phyloP scores from a whole-genome alignment of 1,139 yeast species.

The Blastobotrys raffinosifermentans region DNA sequence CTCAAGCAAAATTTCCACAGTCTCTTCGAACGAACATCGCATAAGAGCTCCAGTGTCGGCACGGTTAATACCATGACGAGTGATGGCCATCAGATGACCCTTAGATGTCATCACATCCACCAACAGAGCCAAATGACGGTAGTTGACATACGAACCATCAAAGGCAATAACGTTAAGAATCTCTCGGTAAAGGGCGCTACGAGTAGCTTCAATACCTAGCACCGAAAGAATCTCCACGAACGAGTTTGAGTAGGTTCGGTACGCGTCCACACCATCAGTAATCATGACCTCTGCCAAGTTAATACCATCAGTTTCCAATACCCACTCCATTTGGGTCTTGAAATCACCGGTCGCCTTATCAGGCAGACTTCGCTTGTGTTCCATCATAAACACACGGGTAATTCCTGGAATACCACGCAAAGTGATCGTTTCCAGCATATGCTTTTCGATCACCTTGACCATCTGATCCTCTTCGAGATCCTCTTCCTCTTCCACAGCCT shows the following conservation, averaged over 20 bases:
- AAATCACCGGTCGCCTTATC: constrained; percentile 76
- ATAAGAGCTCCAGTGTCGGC: constrained; percentile 98
- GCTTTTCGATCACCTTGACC: constrained; percentile 90
- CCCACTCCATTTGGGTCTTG: constrained; percentile 92
- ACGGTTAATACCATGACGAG: constrained; percentile 99
- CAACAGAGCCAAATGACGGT: constrained; percentile 94
- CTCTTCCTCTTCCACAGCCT: constrained; percentile 83
- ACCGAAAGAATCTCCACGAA: constrained; percentile 94
- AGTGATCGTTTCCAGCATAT: constrained; percentile 92
- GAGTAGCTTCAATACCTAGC: constrained; percentile 97
- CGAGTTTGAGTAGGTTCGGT: constrained; percentile 89
- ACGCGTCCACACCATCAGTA: constrained; percentile 88
- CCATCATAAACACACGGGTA: constrained; percentile 87
- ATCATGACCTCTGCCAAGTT: constrained; percentile 93
- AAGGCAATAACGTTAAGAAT: constrained; percentile 96
- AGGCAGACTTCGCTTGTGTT: constrained; percentile 74
- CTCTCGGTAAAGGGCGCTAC: constrained; percentile 89
- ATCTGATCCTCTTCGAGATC: constrained; percentile 97
- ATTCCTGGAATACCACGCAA: constrained; percentile 96
- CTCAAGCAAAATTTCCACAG: constrained; percentile 93
- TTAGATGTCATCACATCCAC: constrained; percentile 99
- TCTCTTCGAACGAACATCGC: constrained; percentile 99
- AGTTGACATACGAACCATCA: constrained; percentile 98
- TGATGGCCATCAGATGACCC: constrained; percentile 97
- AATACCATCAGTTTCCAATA: constrained; percentile 96